Evolutionary conservation across 306 rosid genomes (phyloP), one percentile per base, ranked within the genome.

Genomic region (Acacia melanoxylon): DNA sequence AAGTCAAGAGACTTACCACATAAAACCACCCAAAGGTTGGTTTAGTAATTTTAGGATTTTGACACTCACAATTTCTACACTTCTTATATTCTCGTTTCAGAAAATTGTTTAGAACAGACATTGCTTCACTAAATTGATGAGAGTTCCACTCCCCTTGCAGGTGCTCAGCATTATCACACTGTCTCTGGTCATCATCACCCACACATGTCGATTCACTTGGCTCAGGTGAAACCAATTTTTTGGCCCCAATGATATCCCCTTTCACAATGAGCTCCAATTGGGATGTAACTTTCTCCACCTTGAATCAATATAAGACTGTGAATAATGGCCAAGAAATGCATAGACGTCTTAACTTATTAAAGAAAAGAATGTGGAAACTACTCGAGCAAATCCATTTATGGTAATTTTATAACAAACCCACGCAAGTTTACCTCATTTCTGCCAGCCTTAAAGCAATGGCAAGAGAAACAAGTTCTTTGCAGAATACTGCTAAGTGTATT

Each of bases 1-100:
- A 84, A 44, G n/a, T 27, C 35, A 83, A 83, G 80, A 70, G 75
- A 72, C 41, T 52, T 87, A 95, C 99, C 98, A 68, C 42, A 75
- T 87, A 78, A 73, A 93, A 85, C 97, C 98, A 92, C 72, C 98
- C 99, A 86, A 89, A 93, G 71, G 88, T 86, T 77, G 98, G 99
- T 89, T 77, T 89, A 59, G 19, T 90, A 74, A 95, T 86, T 77
- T 42, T 83, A 14, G 95, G 98, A 89, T 81, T 89, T 14, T 7
- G 20, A 5, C 7, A 67, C 4, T 27, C 75, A 62, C 99, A 95
- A 27, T 77, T 82, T 63, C 19, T 68, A 90, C 99, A 95, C 59
- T 84, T 81, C 0, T 0, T 81, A 54, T 59, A 19, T 22, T 72
- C 42, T 58, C 49, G 46, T 42, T 5, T 42, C 77, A 92, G 25